Conservation (phyloP, 768 basidiomycete species). For the Xanthoconium purpureum region DNA sequence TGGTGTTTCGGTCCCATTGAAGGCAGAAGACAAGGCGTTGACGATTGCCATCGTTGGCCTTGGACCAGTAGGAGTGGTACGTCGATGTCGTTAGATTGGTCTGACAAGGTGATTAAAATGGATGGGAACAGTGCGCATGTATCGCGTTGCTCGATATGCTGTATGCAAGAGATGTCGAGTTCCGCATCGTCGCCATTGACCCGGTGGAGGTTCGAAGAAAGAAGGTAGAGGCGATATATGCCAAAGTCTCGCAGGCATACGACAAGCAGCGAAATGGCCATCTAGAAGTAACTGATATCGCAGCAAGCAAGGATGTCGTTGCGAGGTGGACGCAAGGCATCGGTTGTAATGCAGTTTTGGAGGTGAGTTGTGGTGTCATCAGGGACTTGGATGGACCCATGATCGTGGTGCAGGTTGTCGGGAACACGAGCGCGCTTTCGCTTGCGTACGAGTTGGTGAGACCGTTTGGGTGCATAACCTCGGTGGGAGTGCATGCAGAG, state of each 20-base stretch:
- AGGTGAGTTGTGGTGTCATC: constrained; percentile 40
- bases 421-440: constrained; percentile 58
- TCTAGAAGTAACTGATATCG: constrained; percentile 50
- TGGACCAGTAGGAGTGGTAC: constrained; percentile 72
- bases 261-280: constrained; percentile 31
- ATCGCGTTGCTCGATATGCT: constrained; percentile 64
- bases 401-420: constrained; percentile 52
- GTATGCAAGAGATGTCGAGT: constrained; percentile 41
- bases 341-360: constrained; percentile 65
- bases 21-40: constrained; percentile 47
- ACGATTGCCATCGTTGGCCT: constrained; percentile 70
- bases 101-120: neutral
- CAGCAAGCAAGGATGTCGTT: constrained; percentile 49
- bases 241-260: constrained; percentile 45
- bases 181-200: constrained; percentile 64
- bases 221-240: constrained; percentile 59
- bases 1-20: constrained; percentile 27
- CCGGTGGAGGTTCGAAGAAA: constrained; percentile 52
- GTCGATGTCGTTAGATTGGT: constrained; percentile 8
- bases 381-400: neutral
- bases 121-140: constrained; percentile 47
- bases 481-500: constrained; percentile 69
- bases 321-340: constrained; percentile 51
- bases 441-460: constrained; percentile 70
- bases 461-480: constrained; percentile 71